Base-by-base conservation (phyloP, 106 monocot species). In the Platanthera zijinensis region DNA sequence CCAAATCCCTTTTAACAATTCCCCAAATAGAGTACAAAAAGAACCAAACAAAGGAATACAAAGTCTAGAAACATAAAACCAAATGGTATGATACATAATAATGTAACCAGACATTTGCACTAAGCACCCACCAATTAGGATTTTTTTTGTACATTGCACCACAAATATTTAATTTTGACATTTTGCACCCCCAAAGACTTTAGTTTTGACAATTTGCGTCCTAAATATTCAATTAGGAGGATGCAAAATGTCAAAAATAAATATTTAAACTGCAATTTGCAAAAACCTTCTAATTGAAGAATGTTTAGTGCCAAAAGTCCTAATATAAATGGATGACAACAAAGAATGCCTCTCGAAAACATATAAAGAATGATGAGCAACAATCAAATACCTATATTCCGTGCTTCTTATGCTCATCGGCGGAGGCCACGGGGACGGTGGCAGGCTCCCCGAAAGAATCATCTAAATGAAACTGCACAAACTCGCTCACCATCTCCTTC, bases 401-500 rank as follows among this genome's bases (percentile, higher is more conserved):
- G 10, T 22, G 45, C 12, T 83, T 75, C 48, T 80, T 80, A 19
- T 64, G 69, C 6, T 80, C 88, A 19, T 85, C 88, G 52, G 51
- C 76, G n/a, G 82, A 79, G 10, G 77, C 68, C 15, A 82, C 73
- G 3, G 83, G 79, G 17, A 85, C 79, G 14, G 53, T 79, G 3
- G 87, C 83, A 25, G 90, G 83, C 64, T 85, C 85, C 54, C 84
- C 82, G 7, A 66, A 39, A 6, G 80, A 52, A 32, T 90, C 87
- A 54, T 87, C 87, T 30, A 90, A 79, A 51, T 90, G 87, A 12
- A 90, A 48, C 77, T 87, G 75, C 9, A 79, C 83, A 72, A 68
- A 90, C 11, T 90, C 87, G 25, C 59, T 79, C 45, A 85, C 77
- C 74, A 83, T 78, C 30, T 74, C 87, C 72, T 49, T 90, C 79